Evolutionary conservation across 352 stramenopile genomes (phyloP), one percentile per base, ranked within the genome.

Genomic region (Phytophthora aleatoria): DNA sequence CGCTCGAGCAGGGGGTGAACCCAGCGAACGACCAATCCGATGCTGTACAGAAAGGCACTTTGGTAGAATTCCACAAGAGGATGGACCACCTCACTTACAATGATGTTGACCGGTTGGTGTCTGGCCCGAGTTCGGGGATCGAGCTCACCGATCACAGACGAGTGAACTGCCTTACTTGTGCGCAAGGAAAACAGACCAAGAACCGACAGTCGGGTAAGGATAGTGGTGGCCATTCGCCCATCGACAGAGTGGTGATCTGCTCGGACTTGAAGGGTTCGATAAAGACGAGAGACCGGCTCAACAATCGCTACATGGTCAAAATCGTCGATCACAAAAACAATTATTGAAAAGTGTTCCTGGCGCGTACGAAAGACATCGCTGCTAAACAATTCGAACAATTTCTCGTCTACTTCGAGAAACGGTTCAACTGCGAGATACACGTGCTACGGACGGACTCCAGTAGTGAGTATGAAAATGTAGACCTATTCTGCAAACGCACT

Each of bases 181-280:
- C 44, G 8, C 24, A 33, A 30, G 44, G 44, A 30, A 36, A 51
- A 7, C 20, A 51, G 44, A 36, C 12, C 1, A 51, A 51, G 13
- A 35, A 35, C 13, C 0, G 20, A 9, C 44, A 51, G 27, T 36
- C 44, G 1, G 9, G 4, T 1, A 51, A 51, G 20, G 44, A 51
- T 15, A 50, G 2, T 2, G 9, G 24, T 2, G 24, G 4, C 0
- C 44, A 51, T 20, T 36, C 26, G 27, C 44, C 44, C 7, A 51
- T 13, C 5, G 15, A 45, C 39, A 45, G 39, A 26, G 20, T 45
- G 5, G 39, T 27, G 2, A 45, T 10, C 15, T 57, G 39, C 20
- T 68, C 61, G 0, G 24, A 45, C 27, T 63, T 45, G 7, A 45
- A 26, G 3, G 39, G 39, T 3, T 2, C 39, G 7, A 45, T 45